Base-by-base conservation (phyloP, 140 eudicot species). In the Anethum foeniculum region DNA sequence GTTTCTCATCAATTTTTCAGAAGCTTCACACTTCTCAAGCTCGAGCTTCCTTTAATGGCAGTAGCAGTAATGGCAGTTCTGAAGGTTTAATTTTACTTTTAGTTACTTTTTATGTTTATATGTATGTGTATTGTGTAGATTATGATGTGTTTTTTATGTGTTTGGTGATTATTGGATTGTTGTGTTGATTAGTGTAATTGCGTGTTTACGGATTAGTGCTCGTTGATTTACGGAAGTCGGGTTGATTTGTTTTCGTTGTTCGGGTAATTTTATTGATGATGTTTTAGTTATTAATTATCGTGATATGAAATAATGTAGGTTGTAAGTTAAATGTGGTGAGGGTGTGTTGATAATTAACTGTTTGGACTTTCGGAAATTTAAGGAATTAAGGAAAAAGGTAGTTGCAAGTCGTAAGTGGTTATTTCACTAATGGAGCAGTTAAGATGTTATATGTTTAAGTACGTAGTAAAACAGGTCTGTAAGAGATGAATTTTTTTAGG, bases 1-100 rank as follows among this genome's bases (percentile, higher is more conserved):
- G 78, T 71, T 88, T 86, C 87, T 79, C 49, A 38, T 75, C 86
- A 0, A 77, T 84, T 51, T 75, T 85, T 65, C 87, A 83, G 39
- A 89, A 86, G 75, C 78, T 83, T 64, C 89, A 79, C 51, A 72
- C 88, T 48, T 75, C 90, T 77, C 84, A 86, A 83, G 85, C 92
- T 60, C 84, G 82, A 80, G 88, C 91, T 80, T 85, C 90, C 28
- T 7, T 81, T 41, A 82, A 81, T 81, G 84, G 88, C 78, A 86
- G 86, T 79, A 82, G 83, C 82, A 82, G 85, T 16, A 82, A 85
- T 80, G 73, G 88, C 83, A 44, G 80, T 80, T 88, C 95, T 74
- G 85, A 86, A 82, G 97, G 97, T 92, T 71, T 41, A 71, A 75
- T 52, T 81, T 48, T 71, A 8, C 38, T 30, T 25, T 32, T 12